phyloP scores from a whole-genome alignment of 805 yeast species.

The Kuraishia cidri region DNA sequence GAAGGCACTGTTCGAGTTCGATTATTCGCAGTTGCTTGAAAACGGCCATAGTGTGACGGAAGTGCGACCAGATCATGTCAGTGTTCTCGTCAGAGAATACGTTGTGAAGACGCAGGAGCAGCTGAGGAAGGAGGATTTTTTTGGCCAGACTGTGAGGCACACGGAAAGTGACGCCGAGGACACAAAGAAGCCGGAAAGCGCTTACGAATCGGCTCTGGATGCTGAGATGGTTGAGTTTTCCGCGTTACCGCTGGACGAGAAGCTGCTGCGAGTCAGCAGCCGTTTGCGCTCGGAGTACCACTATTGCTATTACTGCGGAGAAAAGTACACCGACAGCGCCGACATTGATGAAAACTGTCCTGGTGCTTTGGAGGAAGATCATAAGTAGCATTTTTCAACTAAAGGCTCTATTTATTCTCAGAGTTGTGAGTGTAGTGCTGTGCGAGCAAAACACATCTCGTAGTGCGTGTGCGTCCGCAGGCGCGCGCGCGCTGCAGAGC shows the following conservation, averaged over 20 bases:
- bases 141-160: not conserved
- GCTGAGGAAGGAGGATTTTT: slow-evolving; percentile 8
- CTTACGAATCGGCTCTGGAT: no score
- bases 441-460: no score
- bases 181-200: slow-evolving; percentile 4
- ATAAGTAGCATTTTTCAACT: no score
- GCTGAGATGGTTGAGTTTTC: slow-evolving; percentile 21
- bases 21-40: slow-evolving; percentile 1
- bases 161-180: slow-evolving; percentile 2
- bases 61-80: slow-evolving; percentile 10
- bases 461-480: no score
- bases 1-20: slow-evolving; percentile 29
- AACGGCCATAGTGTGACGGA: no score
- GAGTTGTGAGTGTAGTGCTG: no score
- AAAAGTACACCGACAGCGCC: slow-evolving; percentile 19
- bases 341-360: slow-evolving; percentile 39
- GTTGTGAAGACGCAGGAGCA: no score
- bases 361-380: slow-evolving; percentile 19
- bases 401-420: no score
- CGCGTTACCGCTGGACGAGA: slow-evolving; percentile 15
- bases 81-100: slow-evolving; percentile 33
- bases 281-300: slow-evolving; percentile 27
- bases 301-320: slow-evolving; percentile 47
- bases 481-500: no score
- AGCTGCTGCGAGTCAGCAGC: slow-evolving; percentile 21